These are phyloP conservation scores for Warburgia ugandensis DNA, from an alignment of 164 flowering plant genomes.

Conservation along the genomic window DNA sequence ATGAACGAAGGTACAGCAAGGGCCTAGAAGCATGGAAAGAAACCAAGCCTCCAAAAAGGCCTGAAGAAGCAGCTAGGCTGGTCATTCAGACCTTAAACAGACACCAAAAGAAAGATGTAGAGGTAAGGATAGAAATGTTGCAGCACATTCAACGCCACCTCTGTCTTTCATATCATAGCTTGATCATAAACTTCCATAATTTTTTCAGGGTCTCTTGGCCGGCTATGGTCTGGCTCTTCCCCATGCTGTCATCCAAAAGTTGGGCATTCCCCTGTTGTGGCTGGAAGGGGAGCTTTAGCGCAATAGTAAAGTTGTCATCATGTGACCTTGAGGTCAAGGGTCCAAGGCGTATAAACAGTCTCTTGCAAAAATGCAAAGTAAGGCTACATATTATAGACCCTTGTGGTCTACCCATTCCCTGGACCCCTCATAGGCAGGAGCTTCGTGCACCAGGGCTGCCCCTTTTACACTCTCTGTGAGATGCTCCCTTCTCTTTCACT, in stretches of 20 bases:
- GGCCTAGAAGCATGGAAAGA: constrained; percentile 66
- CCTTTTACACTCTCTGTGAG: constrained; percentile 69
- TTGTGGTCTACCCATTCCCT: too few species aligned
- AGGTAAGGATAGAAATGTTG: constrained; percentile 34
- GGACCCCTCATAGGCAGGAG: too few species aligned
- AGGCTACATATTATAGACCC: too few species aligned
- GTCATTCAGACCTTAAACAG: constrained; percentile 52
- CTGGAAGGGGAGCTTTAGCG: too few species aligned
- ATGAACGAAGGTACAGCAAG: constrained; percentile 56
- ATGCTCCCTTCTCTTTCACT: not conserved
- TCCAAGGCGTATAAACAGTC: too few species aligned
- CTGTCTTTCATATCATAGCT: not conserved
- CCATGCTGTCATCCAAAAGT: constrained; percentile 23
- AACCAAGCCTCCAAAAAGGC: constrained; percentile 61
- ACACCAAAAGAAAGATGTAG: constrained; percentile 69
- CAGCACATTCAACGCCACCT: not conserved
- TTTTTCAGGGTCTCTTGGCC: constrained; percentile 55
- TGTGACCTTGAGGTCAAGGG: too few species aligned
- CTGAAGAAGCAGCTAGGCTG: constrained; percentile 78
- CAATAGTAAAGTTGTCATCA: too few species aligned
- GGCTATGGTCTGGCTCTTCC: constrained; percentile 78
- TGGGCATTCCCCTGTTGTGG: constrained; percentile 24
- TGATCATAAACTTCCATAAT: not conserved
- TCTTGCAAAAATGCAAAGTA: too few species aligned
- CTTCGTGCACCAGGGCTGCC: constrained; percentile 53